These are phyloP conservation scores for Pseudonitzschia pungens DNA, from an alignment of 108 stramenopile genomes.

Conservation along the genomic window DNA sequence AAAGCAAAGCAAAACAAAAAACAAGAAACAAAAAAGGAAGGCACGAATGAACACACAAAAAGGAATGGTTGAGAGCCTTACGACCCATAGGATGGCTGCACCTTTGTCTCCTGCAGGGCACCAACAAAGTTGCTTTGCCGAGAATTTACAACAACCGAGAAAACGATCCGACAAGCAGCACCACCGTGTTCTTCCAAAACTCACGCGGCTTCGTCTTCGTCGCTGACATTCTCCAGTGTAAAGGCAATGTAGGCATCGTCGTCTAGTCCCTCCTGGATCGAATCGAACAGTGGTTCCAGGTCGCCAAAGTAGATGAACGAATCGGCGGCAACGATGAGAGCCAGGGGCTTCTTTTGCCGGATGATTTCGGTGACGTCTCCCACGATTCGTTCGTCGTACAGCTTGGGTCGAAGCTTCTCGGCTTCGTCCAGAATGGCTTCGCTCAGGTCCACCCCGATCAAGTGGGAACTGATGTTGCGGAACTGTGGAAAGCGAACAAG, in stretches of 20 bases:
- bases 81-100: too few relatives aligned
- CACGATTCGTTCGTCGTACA: conserved; percentile 58
- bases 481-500: conserved; percentile 29
- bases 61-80: too few relatives aligned
- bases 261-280: conserved; percentile 53
- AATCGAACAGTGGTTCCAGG: conserved; percentile 59
- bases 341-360: conserved; percentile 45
- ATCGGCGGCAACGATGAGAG: conserved; percentile 69
- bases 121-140: not conserved
- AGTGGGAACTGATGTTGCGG: conserved; percentile 58
- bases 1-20: not conserved
- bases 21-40: not conserved
- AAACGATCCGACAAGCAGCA: too few relatives aligned
- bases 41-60: not conserved
- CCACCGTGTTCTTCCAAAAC: not conserved
- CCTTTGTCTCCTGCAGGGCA: not conserved
- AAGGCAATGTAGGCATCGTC: conserved; percentile 59
- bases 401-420: conserved; percentile 49
- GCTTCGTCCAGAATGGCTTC: conserved; percentile 64
- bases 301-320: conserved; percentile 81
- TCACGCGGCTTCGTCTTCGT: conserved; percentile 46
- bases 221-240: conserved; percentile 67
- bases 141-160: not conserved
- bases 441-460: conserved; percentile 73
- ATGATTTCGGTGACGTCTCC: conserved; percentile 64